Base-by-base conservation (phyloP, 2,329 filamentous ascomycete genomes). In the Fusarium sp. region DNA sequence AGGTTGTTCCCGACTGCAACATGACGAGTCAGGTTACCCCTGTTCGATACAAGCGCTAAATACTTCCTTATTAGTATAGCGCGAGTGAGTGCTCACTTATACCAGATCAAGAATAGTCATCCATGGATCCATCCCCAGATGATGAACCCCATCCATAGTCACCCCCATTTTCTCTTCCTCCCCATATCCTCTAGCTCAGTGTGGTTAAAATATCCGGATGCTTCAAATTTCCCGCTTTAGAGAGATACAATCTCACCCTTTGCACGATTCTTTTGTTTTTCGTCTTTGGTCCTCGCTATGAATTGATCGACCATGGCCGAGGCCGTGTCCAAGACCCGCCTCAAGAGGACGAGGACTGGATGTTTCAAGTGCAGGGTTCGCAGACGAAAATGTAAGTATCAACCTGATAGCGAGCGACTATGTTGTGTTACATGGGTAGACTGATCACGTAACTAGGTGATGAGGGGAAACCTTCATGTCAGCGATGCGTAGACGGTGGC, bases 291-390 rank as follows among this genome's bases (percentile, higher is more conserved):
- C 23, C 8, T 25, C 8, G 23, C 23, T 53, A 15, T 29, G 23
- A 21, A 14, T 46, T 37, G 29, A 19, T 42, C 23, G 38, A 41
- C 41, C 48, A 67, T 70, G 58, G 35, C 52, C 15, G 66, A 63
- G 49, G 43, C 50, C 36, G 49, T 45, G 17, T 53, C 53, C 33
- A 69, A 70, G 63, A 63, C 63, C 60, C 55, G 61, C 68, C 51
- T 69, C 41, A 71, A 67, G 54, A 72, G 73, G 53, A 72, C 73
- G 44, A 69, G 80, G 46, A 80, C 79, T 2, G 79, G 80, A 13
- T 83, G 79, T 69, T 71, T 80, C 61, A 79, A 79, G 49, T 83
- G 80, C 72, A 77, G 80, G 29, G 72, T 77, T 29, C 77, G 80
- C 43, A 71, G 80, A 42, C 75, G 80, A 29, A 83, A 82, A 71